A percentile compares a stretch with the other conserved stretches of the same genome.
Evolutionary conservation across 164 flowering plant species (phyloP).

Genomic region (Sedum album): DNA sequence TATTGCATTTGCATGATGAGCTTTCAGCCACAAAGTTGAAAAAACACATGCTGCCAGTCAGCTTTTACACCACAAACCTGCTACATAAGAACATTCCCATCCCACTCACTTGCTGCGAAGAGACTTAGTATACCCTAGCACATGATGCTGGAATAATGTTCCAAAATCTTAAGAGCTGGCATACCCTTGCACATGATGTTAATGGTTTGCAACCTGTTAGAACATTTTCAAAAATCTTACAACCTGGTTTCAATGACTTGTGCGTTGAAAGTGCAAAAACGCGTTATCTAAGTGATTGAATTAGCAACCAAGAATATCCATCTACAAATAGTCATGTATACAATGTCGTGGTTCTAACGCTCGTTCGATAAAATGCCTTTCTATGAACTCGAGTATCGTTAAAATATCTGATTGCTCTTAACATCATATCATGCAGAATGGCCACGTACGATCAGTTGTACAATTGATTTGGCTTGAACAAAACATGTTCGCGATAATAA

Average conservation of each 20-base stretch:
- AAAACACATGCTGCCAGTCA: conserved; percentile 5
- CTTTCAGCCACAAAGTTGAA: neutral
- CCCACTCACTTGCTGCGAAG: neutral
- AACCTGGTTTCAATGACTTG: neutral
- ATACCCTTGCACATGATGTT: neutral
- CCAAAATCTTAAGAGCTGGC: neutral
- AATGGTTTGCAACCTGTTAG: no score
- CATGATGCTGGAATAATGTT: neutral
- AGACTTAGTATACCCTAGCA: neutral
- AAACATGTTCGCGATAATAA: neutral
- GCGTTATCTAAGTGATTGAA: neutral
- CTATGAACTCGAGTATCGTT: no score
- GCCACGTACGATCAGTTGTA: neutral
- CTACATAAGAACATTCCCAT: conserved; percentile 1
- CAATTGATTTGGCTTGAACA: neutral
- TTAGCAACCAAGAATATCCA: no score
- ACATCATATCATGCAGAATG: no score
- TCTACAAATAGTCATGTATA: no score
- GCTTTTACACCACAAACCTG: neutral
- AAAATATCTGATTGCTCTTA: no score
- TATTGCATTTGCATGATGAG: neutral
- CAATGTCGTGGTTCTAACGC: no score
- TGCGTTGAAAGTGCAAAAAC: neutral
- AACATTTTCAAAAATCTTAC: neutral
- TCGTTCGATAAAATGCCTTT: no score